Conservation (phyloP, 345 rosid species). For the Euclidium syriacum region DNA sequence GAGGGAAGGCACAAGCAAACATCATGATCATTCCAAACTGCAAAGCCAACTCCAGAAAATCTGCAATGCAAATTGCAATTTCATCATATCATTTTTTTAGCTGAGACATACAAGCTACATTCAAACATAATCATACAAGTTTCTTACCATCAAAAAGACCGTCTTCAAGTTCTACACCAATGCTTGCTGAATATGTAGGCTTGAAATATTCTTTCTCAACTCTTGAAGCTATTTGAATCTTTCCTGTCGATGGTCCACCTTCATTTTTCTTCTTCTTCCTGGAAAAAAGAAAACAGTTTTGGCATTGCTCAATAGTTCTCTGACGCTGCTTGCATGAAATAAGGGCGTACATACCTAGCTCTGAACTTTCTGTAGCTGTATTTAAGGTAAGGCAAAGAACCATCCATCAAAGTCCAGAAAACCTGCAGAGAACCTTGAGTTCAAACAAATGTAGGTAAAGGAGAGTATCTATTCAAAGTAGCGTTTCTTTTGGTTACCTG, state of each 20-base stretch:
- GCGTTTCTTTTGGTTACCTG: constrained; percentile 34
- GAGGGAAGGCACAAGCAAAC: constrained; percentile 97
- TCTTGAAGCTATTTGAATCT: constrained; percentile 58
- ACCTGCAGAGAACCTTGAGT: constrained; percentile 43
- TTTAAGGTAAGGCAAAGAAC: constrained; percentile 71
- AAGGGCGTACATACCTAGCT: constrained; percentile 69
- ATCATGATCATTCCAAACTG: constrained; percentile 98
- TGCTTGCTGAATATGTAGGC: constrained; percentile 73
- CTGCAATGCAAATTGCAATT: constrained; percentile 34
- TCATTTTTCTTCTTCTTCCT: constrained; percentile 63
- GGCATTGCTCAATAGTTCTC: not conserved
- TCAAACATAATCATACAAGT: not conserved
- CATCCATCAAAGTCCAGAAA: constrained; percentile 69
- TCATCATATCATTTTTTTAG: not conserved
- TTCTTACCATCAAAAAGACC: constrained; percentile 86
- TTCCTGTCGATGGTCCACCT: constrained; percentile 45
- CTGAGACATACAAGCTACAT: constrained; percentile 1
- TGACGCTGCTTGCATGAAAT: not conserved
- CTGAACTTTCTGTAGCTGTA: constrained; percentile 71
- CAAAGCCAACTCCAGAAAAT: constrained; percentile 75
- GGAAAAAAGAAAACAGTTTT: constrained; percentile 11
- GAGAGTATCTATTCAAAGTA: not conserved
- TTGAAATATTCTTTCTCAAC: constrained; percentile 94
- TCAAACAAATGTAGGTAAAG: constrained; percentile 3
- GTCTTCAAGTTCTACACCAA: constrained; percentile 83